Evolutionary conservation across 2,329 filamentous ascomycete species (phyloP).

Genomic region (Ophiostoma fasciatum): DNA sequence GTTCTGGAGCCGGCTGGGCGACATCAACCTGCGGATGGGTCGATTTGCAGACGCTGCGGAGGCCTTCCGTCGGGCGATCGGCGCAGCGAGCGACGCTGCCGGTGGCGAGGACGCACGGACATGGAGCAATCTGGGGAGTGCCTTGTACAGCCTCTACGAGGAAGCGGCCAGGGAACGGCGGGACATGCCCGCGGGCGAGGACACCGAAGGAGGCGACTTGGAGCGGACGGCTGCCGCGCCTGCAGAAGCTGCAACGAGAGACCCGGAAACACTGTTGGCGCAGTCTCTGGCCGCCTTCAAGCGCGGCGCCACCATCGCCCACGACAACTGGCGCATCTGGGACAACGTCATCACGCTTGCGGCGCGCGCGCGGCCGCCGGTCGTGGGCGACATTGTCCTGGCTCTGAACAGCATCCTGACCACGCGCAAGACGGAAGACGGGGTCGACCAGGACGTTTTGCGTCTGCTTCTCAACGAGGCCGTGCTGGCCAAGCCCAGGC

Average conservation of each 20-base stretch:
- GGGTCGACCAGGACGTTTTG: slow-evolving; percentile 61
- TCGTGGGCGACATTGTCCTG: slow-evolving; percentile 59
- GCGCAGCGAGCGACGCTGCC: slow-evolving; percentile 38
- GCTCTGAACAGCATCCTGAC: slow-evolving; percentile 63
- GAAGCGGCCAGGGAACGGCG: slow-evolving; percentile 30
- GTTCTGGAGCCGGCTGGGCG: slow-evolving; percentile 83
- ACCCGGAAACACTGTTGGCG: too few relatives aligned
- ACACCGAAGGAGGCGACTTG: too few relatives aligned
- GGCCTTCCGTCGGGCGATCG: slow-evolving; percentile 70
- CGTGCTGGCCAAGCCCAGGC: slow-evolving; percentile 28
- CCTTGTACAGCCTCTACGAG: slow-evolving; percentile 56
- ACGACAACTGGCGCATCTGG: slow-evolving; percentile 88
- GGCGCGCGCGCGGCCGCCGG: slow-evolving; percentile 59
- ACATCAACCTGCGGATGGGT: slow-evolving; percentile 65
- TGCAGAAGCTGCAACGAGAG: too few relatives aligned
- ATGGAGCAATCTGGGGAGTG: slow-evolving; percentile 87
- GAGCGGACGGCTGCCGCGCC: too few relatives aligned
- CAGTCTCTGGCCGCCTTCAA: slow-evolving; percentile 79
- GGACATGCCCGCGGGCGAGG: too few relatives aligned
- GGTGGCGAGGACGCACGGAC: slow-evolving; percentile 84
- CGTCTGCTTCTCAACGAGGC: slow-evolving; percentile 57
- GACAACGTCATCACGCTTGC: slow-evolving; percentile 87
- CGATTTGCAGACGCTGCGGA: slow-evolving; percentile 67
- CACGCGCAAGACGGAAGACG: slow-evolving; percentile 63
- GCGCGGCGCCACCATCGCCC: slow-evolving; percentile 67